Evolutionary conservation across 768 basidiomycete species (phyloP), one percentile per base, ranked within the genome.

Genomic region (Mycena epipterygia): DNA sequence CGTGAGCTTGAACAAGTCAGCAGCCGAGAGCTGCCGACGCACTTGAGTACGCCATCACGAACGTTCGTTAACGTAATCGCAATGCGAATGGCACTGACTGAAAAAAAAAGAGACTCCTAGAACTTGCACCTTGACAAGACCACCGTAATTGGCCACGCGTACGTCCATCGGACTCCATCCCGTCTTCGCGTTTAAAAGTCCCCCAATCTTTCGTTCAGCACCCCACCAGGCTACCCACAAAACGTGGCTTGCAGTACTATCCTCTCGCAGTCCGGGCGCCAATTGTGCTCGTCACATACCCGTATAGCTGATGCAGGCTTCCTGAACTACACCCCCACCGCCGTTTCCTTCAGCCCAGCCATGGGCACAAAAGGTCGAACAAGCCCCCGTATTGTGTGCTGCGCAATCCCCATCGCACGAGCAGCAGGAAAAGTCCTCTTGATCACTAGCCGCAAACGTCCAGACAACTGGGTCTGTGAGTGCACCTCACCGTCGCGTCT

Each of bases 391-490:
- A 87, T 96, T 80, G 95, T 96, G 74, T 96, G 95, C 82, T 95
- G 95, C 79, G 95, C 95, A 58, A 96, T 96, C 66, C 95, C 95
- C 63, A 94, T 96, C 74, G 84, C 89, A 52, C 87, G 90, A 72
- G 83, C 90, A 30, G 89, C 90, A 8, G 90, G 89, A 79, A 93
- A 95, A 80, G 88, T 96, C 64, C 89, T 96, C 70, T 88, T 96
- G 72, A 87, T 96, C 75, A 95, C 95, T 27, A 94, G 93, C 80
- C 89, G 95, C 68, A 96, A 95, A 79, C 87, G 92, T 67, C 89
- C 90, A 79, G 87, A 94, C 76, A 79, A 85, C 66, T 96, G 95
- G 95, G 93, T 96, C 77, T 93, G 95, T 96, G 83, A 94, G 95
- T 95, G 51, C 30, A 53, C 59, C 69, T 13, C 57, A 67, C 51